Evolutionary conservation across 2,329 filamentous ascomycete species (phyloP), one percentile per base, ranked within the genome.

Genomic region (Nemania sp.): DNA sequence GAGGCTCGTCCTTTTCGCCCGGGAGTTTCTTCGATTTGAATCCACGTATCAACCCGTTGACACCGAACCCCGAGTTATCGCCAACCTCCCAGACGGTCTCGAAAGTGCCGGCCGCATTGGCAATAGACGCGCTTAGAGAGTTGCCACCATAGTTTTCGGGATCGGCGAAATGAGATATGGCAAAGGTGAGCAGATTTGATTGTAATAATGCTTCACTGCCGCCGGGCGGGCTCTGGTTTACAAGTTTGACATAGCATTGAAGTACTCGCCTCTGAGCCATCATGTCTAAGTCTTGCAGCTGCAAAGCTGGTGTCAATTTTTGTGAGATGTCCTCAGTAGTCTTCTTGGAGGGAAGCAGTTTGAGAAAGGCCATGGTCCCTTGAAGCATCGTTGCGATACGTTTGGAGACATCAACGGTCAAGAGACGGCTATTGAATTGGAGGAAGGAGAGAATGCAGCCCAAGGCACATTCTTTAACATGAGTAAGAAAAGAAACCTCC

Each of bases 31-130:
- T 87, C 17, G 92, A 81, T 54, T 89, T 85, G 72, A 95, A 92
- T 0, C 92, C 91, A 20, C 86, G 83, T 1, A 96, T 87, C 20
- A 98, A 79, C 1, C 93, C 91, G 10, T 91, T 96, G 15, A 99
- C 89, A 2, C 96, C 95, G 74, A 97, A 98, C 1, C 93, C 94
- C 68, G 89, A 93, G 71, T 98, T 98, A 74, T 99, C 95, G 9
- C 88, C 90, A 6, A 97, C 86, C 64, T 98, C 94, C 95, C 95
- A 99, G 40, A 99, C 86, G 0, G 88, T 93, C 69, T 99, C 95
- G 70, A 98, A 97, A 2, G 87, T 90, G 5, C 91, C 92, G 1
- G 92, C 91, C 15, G 93, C 91, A 67, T 89, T 95, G 17, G 94
- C 94, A 70, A 99, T 97, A 0, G 93, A 92, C 13, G 91, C 90